A percentile compares a stretch with the other conserved stretches of the same genome.
Conservation (phyloP, 495 filamentous ascomycete genomes). For the Mycothermus thermophilus region DNA sequence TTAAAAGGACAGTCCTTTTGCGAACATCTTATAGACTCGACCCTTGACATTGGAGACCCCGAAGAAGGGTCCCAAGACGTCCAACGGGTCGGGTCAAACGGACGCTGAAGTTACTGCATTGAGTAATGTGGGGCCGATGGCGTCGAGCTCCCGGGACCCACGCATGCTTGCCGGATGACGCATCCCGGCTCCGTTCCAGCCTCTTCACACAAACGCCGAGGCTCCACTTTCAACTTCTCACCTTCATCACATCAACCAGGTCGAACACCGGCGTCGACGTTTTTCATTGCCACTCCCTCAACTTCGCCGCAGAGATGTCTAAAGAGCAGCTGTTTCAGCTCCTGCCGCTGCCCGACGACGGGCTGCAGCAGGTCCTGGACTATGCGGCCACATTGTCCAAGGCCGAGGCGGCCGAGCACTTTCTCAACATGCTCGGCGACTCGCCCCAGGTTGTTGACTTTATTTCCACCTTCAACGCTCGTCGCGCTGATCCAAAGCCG, state of each 20-base stretch:
- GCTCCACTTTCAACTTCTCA: no score
- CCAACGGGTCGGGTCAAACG: no score
- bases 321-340: constrained; percentile 58
- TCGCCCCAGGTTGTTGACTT: constrained; percentile 77
- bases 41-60: no score
- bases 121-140: no score
- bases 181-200: no score
- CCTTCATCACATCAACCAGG: neutral
- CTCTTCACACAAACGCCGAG: no score
- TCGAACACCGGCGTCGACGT: constrained; percentile 5
- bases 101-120: no score
- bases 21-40: no score
- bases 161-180: no score
- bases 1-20: no score
- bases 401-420: constrained; percentile 62
- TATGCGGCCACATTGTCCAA: constrained; percentile 60
- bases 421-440: constrained; percentile 79
- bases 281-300: constrained; percentile 47
- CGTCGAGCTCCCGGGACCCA: no score
- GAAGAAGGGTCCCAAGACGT: no score
- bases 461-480: constrained; percentile 78
- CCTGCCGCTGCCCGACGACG: constrained; percentile 70
- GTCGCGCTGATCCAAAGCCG: constrained; percentile 37
- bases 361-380: constrained; percentile 65
- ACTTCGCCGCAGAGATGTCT: constrained; percentile 46